Base-by-base conservation (phyloP, 2,329 filamentous ascomycete genomes). In the Fusarium sp. region DNA sequence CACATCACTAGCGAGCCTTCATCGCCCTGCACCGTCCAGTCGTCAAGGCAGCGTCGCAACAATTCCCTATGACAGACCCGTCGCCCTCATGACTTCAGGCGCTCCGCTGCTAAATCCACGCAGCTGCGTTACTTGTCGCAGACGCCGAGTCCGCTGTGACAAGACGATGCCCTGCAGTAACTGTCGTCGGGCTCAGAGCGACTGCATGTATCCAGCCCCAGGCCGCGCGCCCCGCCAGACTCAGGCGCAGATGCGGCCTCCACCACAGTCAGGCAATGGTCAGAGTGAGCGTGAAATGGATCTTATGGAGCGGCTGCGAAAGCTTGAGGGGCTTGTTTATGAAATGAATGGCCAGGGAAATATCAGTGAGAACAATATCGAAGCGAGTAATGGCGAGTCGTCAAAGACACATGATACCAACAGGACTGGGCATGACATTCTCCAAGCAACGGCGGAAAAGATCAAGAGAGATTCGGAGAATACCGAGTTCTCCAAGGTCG, bases 311-410 rank as follows among this genome's bases (percentile, higher is more conserved):
- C 84, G 92, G 5, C 75, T 94, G 74, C 82, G 88, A 59, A 89
- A 91, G 76, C 79, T 94, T 32, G 92, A 94, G 75, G 89, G 89
- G 43, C 91, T 94, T 19, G 91, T 94, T 15, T 85, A 89, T 74
- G 87, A 89, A 68, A 77, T 90, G 50, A 89, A 87, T 75, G 85
- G 87, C 8, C 87, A 89, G 22, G 40, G 43, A 4, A 17, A n/a
- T 11, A 19, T 20, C 3, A 43, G 43, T 32, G 46, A 39, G 37
- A 43, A 43, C 7, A 30, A n/a, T 10, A 28, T 45, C 39, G 51
- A 57, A 35, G 43, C 24, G 15, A 28, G 24, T 9, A 51, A 44
- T 30, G 40, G 26, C 6, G 52, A 39, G 14, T 46, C 49, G 11
- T 44, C 40, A 37, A 45, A 54, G 30, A 19, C 33, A 20, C 46